Evolutionary conservation across 352 stramenopile species (phyloP), one percentile per base, ranked within the genome.

Genomic region (Globisporangium paddicum): DNA sequence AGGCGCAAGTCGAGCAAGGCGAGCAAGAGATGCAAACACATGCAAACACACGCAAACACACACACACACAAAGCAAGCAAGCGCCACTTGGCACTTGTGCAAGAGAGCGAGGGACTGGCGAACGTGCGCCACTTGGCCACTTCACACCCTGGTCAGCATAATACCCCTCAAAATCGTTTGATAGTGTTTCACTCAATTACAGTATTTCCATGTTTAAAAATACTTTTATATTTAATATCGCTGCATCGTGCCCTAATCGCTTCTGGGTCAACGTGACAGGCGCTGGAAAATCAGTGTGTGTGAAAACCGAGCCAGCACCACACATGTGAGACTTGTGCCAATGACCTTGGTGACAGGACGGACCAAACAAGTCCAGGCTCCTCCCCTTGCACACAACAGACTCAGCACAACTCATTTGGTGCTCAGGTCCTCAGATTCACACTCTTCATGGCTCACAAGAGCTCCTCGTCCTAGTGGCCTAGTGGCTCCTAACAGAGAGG

Each of bases 311-410:
- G 46, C 26, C 46, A 53, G 13, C 26, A 32, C 3, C 13, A 6
- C 35, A 14, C 35, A 14, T 35, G 25, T 51, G 45, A 23, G 45
- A 51, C 45, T 35, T 51, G 45, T 51, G 25, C 30, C 14, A 35
- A 30, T 13, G 6, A 37, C 21, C 23, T n/a, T 4, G 14, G 7
- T 5, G n/a, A 8, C 13, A 13, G 45, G 45, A 51, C 35, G 45
- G 45, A 51, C 45, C 25, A 51, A n/a, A 51, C 45, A 41, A 41
- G 35, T 44, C 38, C 16, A 44, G 38, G n/a, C n/a, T n/a, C n/a
- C n/a, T n/a, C n/a, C n/a, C n/a, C n/a, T n/a, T n/a, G n/a, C n/a
- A n/a, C n/a, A n/a, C n/a, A n/a, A n/a, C n/a, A n/a, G n/a, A n/a
- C n/a, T n/a, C n/a, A n/a, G 38, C 16, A 18, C 38, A n/a, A 13